These are phyloP conservation scores for Cardamine occulta DNA, from an alignment of 345 rosid species.

Conservation along the genomic window DNA sequence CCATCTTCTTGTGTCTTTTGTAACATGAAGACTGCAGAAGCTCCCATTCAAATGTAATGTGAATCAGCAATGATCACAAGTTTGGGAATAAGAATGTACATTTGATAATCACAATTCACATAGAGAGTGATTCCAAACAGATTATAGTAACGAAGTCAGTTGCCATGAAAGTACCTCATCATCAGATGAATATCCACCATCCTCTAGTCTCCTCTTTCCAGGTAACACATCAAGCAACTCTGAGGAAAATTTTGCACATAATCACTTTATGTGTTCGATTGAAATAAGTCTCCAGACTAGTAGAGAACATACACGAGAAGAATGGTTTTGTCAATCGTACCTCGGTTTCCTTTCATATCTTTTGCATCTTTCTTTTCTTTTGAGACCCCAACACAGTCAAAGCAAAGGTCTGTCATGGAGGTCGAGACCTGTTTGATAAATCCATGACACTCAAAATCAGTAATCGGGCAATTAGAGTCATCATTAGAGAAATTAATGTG, in stretches of 20 bases:
- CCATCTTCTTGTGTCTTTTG: conserved; percentile 67
- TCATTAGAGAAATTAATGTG: conserved; percentile 47
- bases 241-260: conserved; percentile 9
- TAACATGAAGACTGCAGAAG: conserved; percentile 62
- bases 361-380: conserved; percentile 58
- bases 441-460: neutral
- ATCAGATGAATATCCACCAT: conserved; percentile 75
- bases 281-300: neutral
- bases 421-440: conserved; percentile 39
- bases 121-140: neutral
- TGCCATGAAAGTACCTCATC: conserved; percentile 59
- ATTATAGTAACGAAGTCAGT: no score
- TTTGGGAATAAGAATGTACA: neutral
- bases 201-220: conserved; percentile 69
- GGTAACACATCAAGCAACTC: conserved; percentile 60
- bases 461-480: conserved; percentile 51
- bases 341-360: conserved; percentile 38
- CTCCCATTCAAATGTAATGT: neutral
- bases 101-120: neutral
- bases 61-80: neutral
- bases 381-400: conserved; percentile 41
- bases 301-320: neutral
- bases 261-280: conserved; percentile 15
- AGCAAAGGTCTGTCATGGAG: conserved; percentile 45
- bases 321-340: conserved; percentile 50